These are phyloP conservation scores for Aspergillus neoniger DNA, from an alignment of 2,329 filamentous ascomycete genomes.

Conservation along the genomic window DNA sequence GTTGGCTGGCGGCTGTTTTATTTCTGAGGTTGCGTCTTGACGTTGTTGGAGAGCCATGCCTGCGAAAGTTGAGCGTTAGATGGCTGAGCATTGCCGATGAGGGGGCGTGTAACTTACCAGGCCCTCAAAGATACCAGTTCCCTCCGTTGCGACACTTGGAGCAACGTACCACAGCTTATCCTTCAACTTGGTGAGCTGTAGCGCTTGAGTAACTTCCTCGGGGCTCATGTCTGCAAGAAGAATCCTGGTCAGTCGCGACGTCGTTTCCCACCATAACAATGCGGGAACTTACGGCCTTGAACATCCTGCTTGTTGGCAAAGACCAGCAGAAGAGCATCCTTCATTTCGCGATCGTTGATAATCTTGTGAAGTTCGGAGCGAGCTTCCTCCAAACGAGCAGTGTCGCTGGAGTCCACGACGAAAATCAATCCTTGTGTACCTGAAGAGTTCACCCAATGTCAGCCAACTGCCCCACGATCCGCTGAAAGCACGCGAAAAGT, in stretches of 20 bases:
- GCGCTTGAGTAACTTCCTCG: slow-evolving; percentile 74
- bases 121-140: slow-evolving; percentile 78
- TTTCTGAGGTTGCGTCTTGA: slow-evolving; percentile 60
- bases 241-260: slow-evolving; percentile 19
- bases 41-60: slow-evolving; percentile 80
- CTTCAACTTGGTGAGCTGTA: slow-evolving; percentile 75
- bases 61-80: slow-evolving; percentile 31
- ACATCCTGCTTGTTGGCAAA: slow-evolving; percentile 99
- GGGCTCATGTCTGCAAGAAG: slow-evolving; percentile 69
- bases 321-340: slow-evolving; percentile 88
- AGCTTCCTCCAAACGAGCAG: slow-evolving; percentile 87
- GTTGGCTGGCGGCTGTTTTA: slow-evolving; percentile 25
- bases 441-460: slow-evolving; percentile 39
- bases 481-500: neutral
- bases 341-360: slow-evolving; percentile 97
- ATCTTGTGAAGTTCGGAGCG: slow-evolving; percentile 93
- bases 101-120: slow-evolving; percentile 53
- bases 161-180: slow-evolving; percentile 85
- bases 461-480: neutral
- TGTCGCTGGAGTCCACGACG: slow-evolving; percentile 95
- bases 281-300: slow-evolving; percentile 63
- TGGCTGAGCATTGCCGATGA: neutral
- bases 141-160: slow-evolving; percentile 78
- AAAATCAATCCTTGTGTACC: slow-evolving; percentile 98
- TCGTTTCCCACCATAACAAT: neutral